phyloP scores from a whole-genome alignment of 2,329 filamentous ascomycete species.

The Aspergillus fumigatus region DNA sequence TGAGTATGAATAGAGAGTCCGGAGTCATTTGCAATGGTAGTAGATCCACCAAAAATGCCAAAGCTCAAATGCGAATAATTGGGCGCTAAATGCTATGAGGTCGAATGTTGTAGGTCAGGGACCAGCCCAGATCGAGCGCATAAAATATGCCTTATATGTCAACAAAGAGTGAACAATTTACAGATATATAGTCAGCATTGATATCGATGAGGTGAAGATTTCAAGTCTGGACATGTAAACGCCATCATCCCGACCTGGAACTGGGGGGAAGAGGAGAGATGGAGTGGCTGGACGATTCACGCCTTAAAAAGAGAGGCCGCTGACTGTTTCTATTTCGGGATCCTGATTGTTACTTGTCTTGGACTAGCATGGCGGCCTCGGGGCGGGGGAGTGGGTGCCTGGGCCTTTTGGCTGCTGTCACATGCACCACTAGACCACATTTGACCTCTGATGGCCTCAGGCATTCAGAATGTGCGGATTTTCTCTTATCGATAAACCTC shows the following conservation, averaged over 20 bases:
- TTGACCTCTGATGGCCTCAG: neutral
- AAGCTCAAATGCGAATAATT: neutral
- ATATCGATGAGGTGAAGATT: neutral
- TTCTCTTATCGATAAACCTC: conserved; percentile 25
- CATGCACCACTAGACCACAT: conserved; percentile 6
- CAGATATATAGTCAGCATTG: conserved; percentile 2
- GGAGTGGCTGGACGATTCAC: conserved; percentile 19
- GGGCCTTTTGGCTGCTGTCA: conserved; percentile 7
- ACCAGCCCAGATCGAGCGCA: neutral
- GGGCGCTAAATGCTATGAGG: neutral
- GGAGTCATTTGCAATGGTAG: neutral
- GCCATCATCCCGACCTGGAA: conserved; percentile 11
- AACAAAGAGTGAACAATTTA: neutral
- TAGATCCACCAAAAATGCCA: neutral
- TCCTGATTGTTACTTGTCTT: conserved; percentile 17
- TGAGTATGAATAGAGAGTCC: neutral
- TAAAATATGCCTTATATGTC: neutral
- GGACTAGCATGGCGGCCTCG: conserved; percentile 22
- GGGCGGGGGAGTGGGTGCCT: conserved; percentile 24
- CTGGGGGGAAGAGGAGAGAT: conserved; percentile 7
- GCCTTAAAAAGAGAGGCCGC: conserved; percentile 19
- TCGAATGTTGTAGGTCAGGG: neutral
- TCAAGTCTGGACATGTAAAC: neutral
- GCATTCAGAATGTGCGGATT: neutral
- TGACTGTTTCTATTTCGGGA: conserved; percentile 33